Base-by-base conservation (phyloP, 2,329 filamentous ascomycete species). In the Aspergillus pseudoterreus region DNA sequence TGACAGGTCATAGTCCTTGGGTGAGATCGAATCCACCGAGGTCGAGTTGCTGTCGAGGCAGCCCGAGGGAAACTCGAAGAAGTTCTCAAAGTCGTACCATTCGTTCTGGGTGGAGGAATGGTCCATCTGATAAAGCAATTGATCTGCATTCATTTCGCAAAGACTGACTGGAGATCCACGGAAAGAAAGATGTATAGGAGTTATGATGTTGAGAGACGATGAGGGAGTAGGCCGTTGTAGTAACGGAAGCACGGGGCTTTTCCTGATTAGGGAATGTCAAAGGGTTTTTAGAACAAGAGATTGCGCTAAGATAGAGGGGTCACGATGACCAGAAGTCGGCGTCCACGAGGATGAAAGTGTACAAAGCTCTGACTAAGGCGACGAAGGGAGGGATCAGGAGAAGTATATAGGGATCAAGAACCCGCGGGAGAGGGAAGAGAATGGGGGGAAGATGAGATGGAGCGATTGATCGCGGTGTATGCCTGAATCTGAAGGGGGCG, bases 31-130 rank as follows among this genome's bases (percentile, higher is more conserved):
- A 42, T 63, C 57, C 44, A 63, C 54, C n/a, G 64, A 63, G 24
- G 63, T 61, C 39, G 63, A 59, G 52, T 66, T 60, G 44, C 62
- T 63, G 22, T 64, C 65, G 52, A 62, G 50, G 50, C 65, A 64
- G 17, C 51, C 60, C 12, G 61, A 49, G 17, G 61, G 55, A 15
- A 68, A 58, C 42, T 70, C 61, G 49, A 71, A 63, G 49, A 66
- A 65, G 54, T 65, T 61, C 45, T 69, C 66, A 48, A 70, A 69
- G 54, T 70, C 66, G 33, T 67, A 54, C 58, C 61, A 65, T 44
- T 70, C 67, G 36, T 67, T 57, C 32, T 57, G 49, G 35, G 50
- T 57, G 32, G 39, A 51, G 5, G 57, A 50, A 24, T 50, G 55
- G 36, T 63, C 62, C 47, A 60, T 57, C 24, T 56, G 54, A 35